Percentiles rank a stretch among this genome's conserved stretches.
These are phyloP conservation scores for Podospora sp. DNA, from an alignment of 495 filamentous ascomycete species.

Conservation along the genomic window DNA sequence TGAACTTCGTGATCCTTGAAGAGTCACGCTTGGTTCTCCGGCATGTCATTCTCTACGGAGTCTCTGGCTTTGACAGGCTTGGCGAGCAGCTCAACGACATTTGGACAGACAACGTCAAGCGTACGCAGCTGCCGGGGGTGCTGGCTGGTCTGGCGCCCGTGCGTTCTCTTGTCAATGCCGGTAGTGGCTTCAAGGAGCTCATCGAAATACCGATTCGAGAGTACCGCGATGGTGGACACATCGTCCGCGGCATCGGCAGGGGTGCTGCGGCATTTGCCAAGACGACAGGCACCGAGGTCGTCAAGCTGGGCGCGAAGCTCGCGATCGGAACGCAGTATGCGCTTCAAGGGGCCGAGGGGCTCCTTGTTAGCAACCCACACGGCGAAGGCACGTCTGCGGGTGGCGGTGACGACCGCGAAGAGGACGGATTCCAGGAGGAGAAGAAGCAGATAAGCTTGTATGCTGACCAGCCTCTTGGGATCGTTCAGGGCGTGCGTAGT, in stretches of 20 bases:
- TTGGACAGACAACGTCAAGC: slow-evolving; percentile 94
- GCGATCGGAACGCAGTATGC: slow-evolving; percentile 93
- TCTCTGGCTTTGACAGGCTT: slow-evolving; percentile 85
- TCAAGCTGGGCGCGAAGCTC: slow-evolving; percentile 91
- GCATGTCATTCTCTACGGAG: slow-evolving; percentile 89
- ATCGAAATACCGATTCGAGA: slow-evolving; percentile 88
- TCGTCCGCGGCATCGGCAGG: slow-evolving; percentile 88
- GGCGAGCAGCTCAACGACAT: slow-evolving; percentile 89
- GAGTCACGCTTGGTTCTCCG: slow-evolving; percentile 82
- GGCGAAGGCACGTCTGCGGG: slow-evolving; percentile 32
- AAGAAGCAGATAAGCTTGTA: slow-evolving; percentile 80
- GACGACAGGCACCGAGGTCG: slow-evolving; percentile 87
- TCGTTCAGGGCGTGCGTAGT: slow-evolving; percentile 80
- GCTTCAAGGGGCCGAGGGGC: slow-evolving; percentile 82
- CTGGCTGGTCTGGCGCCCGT: slow-evolving; percentile 90
- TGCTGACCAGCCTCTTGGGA: slow-evolving; percentile 86
- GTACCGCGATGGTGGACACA: slow-evolving; percentile 90
- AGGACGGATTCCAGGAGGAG: slow-evolving; percentile 63
- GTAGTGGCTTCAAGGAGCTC: slow-evolving; percentile 79
- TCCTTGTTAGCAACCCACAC: slow-evolving; percentile 59
- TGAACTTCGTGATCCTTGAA: slow-evolving; percentile 97
- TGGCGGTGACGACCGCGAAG: slow-evolving; percentile 58
- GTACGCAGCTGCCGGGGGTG: slow-evolving; percentile 85
- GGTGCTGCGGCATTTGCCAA: slow-evolving; percentile 86
- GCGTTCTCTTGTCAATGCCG: slow-evolving; percentile 85